Percentiles rank a stretch among this genome's conserved stretches.
These are phyloP conservation scores for Fusarium sublunatum DNA, from an alignment of 2,329 filamentous ascomycete genomes.

Conservation along the genomic window DNA sequence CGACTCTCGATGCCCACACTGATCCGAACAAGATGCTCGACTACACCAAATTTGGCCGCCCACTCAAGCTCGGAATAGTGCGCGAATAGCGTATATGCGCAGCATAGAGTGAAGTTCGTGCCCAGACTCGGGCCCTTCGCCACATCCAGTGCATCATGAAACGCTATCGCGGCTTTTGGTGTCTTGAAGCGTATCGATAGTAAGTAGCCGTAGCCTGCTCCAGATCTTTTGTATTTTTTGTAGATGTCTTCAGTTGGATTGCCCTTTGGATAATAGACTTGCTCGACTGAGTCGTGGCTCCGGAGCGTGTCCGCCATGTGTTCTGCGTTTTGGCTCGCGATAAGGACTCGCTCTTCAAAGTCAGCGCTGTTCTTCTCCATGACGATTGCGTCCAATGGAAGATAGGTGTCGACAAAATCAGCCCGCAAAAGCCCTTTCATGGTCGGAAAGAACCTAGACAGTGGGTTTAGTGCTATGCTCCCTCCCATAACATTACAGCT, in stretches of 20 bases:
- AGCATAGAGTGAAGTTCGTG: slow-evolving; percentile 60
- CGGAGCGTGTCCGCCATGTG: slow-evolving; percentile 44
- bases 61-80: slow-evolving; percentile 54
- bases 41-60: slow-evolving; percentile 54
- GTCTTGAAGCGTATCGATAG: slow-evolving; percentile 61
- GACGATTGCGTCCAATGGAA: slow-evolving; percentile 42
- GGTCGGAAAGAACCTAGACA: slow-evolving; percentile 49
- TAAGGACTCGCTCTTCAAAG: slow-evolving; percentile 51
- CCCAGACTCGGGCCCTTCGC: slow-evolving; percentile 64
- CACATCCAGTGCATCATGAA: slow-evolving; percentile 61
- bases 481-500: slow-evolving; percentile 65
- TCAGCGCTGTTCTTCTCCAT: slow-evolving; percentile 55
- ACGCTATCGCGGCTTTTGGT: slow-evolving; percentile 52
- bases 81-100: slow-evolving; percentile 55
- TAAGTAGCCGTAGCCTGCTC: slow-evolving; percentile 63
- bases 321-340: slow-evolving; percentile 44
- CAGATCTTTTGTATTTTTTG: slow-evolving; percentile 48
- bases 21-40: slow-evolving; percentile 56
- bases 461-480: slow-evolving; percentile 58
- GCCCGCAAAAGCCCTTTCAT: slow-evolving; percentile 44
- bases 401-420: slow-evolving; percentile 41
- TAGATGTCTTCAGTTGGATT: slow-evolving; percentile 51
- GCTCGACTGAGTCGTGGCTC: slow-evolving; percentile 34
- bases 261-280: slow-evolving; percentile 57
- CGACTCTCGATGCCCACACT: slow-evolving; percentile 58